Conservation (phyloP, 306 rosid genomes). For the Medicago arabica region DNA sequence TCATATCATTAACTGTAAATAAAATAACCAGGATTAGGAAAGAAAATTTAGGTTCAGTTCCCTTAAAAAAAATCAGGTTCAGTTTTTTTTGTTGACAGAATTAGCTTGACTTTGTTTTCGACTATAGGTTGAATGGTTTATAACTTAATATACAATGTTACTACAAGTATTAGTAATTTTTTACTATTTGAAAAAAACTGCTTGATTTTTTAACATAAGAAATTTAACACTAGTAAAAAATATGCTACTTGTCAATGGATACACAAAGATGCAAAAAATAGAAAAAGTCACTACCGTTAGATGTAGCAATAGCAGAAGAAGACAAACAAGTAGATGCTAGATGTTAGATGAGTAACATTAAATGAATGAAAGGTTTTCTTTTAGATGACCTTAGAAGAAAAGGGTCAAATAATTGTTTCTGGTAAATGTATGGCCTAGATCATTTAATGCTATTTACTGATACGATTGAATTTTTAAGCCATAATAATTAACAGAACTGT, state of each 20-base stretch:
- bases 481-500: background rate
- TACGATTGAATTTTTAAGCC: background rate
- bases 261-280: background rate
- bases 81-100: background rate
- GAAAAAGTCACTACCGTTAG: background rate
- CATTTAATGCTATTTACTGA: conserved; percentile 20
- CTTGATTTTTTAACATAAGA: too few relatives aligned
- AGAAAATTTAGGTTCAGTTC: background rate
- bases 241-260: background rate
- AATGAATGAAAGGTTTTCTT: conserved; percentile 5
- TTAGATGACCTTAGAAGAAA: background rate
- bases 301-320: background rate
- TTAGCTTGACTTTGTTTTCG: background rate
- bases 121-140: background rate
- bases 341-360: background rate
- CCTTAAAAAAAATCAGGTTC: background rate
- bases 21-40: background rate
- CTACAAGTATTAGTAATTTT: background rate
- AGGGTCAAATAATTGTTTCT: background rate
- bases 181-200: background rate
- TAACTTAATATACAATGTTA: background rate
- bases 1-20: background rate
- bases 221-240: background rate
- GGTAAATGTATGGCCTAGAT: background rate
- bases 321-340: background rate